Evolutionary conservation across 2,329 filamentous ascomycete species (phyloP), one percentile per base, ranked within the genome.

Genomic region (Talaromyces sp.): DNA sequence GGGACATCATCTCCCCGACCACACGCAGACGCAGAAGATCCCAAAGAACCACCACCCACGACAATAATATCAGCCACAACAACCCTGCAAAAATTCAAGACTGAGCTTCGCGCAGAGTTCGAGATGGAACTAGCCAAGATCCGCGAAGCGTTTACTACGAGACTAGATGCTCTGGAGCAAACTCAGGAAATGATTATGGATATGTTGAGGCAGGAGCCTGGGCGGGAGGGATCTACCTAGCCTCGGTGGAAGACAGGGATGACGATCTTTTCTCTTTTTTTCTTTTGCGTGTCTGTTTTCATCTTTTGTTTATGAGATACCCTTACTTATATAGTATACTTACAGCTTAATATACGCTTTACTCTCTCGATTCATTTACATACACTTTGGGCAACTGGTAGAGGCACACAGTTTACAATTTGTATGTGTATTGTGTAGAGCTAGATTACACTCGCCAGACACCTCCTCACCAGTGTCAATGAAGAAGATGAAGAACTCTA

Each of bases 111-210:
- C 33, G 68, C 66, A 3, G 75, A 79, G 43, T 63, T 79, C 39
- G 73, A 73, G 9, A 66, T 67, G 22, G 76, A 78, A 62, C 60
- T 78, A 49, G 71, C 74, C 45, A 74, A 72, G 49, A 70, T 76
- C 39, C 74, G 75, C 0, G 71, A 71, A 14, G 68, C 69, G 1
- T 66, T 79, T 6, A 73, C 78, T 58, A 73, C 78, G 63, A 76
- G 73, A 65, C 52, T 80, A 31, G 76, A 78, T 62, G 68, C 75
- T 19, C 70, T 80, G 56, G 77, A 79, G 67, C 69, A 73, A 65
- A 78, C 76, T 4, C 78, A 79, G 64, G 73, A 79, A 43, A 73
- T 79, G 73, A 79, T 80, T 62, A 66, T 80, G 50, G 74, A 78
- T 27, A 75, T 79, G 75, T 66, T 79, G 64, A 71, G 75, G 67